Evolutionary conservation across 1,284 basidiomycete genomes (phyloP).

Genomic region (Meira nashicola): DNA sequence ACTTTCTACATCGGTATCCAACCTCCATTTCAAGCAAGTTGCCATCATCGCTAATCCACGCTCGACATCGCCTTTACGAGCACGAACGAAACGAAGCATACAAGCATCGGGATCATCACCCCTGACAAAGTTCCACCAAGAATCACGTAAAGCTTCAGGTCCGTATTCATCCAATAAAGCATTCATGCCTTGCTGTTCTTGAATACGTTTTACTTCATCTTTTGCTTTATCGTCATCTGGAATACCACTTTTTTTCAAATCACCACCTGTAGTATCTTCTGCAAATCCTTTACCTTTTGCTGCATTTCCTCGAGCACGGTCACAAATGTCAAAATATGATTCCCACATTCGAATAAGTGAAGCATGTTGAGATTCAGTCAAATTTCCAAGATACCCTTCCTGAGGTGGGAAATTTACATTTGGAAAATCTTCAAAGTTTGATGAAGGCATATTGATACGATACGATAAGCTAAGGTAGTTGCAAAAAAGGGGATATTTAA

Average conservation of each 20-base stretch:
- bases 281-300: conserved; percentile 9
- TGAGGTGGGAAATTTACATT: no score
- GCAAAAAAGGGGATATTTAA: no score
- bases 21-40: conserved; percentile 46
- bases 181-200: conserved; percentile 49
- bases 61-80: conserved; percentile 49
- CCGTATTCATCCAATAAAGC: conserved; percentile 53
- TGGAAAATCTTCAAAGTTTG: no score
- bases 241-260: conserved; percentile 35
- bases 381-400: conserved; percentile 28
- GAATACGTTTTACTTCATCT: conserved; percentile 42
- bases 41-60: conserved; percentile 54
- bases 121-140: conserved; percentile 52
- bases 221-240: conserved; percentile 50
- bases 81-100: conserved; percentile 53
- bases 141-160: conserved; percentile 43
- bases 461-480: no score
- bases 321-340: conserved; percentile 29
- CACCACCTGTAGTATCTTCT: conserved; percentile 1
- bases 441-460: no score
- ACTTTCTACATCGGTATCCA: conserved; percentile 22
- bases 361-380: conserved; percentile 44
- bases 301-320: conserved; percentile 4
- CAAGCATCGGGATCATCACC: conserved; percentile 42
- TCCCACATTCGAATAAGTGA: conserved; percentile 50